Percentiles rank a stretch among this genome's conserved stretches.
Evolutionary conservation across 1,284 basidiomycete genomes (phyloP).

Genomic region (Coniferiporia weirii): DNA sequence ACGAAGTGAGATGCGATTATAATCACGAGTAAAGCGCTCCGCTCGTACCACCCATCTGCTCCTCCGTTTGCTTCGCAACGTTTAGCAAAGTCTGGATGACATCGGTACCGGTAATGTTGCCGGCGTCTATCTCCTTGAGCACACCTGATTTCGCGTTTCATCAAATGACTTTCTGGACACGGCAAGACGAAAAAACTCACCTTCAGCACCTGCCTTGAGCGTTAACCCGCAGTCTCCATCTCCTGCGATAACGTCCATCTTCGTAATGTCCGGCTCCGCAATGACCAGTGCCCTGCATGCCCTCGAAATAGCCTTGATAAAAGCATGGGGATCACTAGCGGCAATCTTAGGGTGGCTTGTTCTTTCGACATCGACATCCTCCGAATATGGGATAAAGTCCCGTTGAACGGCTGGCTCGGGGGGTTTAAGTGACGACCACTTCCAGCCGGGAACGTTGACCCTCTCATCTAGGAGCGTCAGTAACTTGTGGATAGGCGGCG

Average conservation of each 20-base stretch:
- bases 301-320: slow-evolving; percentile 52
- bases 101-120: slow-evolving; percentile 54
- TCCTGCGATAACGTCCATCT: slow-evolving; percentile 79
- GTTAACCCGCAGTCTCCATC: slow-evolving; percentile 82
- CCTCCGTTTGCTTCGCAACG: slow-evolving; percentile 74
- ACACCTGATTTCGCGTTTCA: slow-evolving; percentile 37
- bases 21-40: slow-evolving; percentile 87
- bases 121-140: slow-evolving; percentile 42
- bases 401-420: slow-evolving; percentile 28
- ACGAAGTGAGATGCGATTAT: background rate
- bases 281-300: slow-evolving; percentile 69
- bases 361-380: slow-evolving; percentile 19
- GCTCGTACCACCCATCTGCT: slow-evolving; percentile 89
- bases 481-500: slow-evolving; percentile 44
- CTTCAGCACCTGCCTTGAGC: slow-evolving; percentile 66
- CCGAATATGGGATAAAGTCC: slow-evolving; percentile 22
- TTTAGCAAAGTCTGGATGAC: slow-evolving; percentile 60
- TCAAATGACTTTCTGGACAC: background rate
- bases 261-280: slow-evolving; percentile 85
- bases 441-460: slow-evolving; percentile 79
- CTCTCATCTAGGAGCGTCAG: slow-evolving; percentile 76
- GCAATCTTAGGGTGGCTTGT: slow-evolving; percentile 27
- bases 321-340: slow-evolving; percentile 42
- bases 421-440: slow-evolving; percentile 50
- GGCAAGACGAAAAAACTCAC: slow-evolving; percentile 22